Evolutionary conservation across 768 basidiomycete species (phyloP), one percentile per base, ranked within the genome.

Genomic region (Bullera alba): DNA sequence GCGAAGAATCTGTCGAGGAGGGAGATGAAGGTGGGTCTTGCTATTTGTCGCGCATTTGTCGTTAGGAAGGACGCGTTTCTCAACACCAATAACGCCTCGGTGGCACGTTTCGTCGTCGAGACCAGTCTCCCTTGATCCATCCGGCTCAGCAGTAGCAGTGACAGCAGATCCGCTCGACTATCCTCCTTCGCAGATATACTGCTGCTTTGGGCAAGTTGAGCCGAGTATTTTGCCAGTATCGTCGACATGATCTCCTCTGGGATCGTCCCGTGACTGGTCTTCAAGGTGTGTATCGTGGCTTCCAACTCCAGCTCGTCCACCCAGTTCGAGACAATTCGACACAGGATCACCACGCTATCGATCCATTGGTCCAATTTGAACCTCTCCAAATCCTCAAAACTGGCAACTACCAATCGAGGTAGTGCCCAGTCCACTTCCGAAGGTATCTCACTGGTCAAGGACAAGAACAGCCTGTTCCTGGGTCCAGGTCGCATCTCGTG

Each of bases 281-380:
- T n/a, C n/a, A n/a, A n/a, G n/a, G n/a, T n/a, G n/a, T n/a, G n/a
- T n/a, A n/a, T n/a, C 4, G 54, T 54, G 7, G 50, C 58, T 30
- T 58, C 58, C 8, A 56, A 34, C 42, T 68, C 54, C 30, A 71
- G 47, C 56, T 82, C 79, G 2, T 69, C 76, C 43, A 82, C 76
- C 69, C 86, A 92, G 83, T 85, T 65, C 86, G 83, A 2, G 91
- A 89, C 85, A 85, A 89, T 65, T 85, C 85, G 53, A n/a, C n/a
- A n/a, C n/a, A n/a, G n/a, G n/a, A n/a, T n/a, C 89, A 85, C 19
- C 96, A 76, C 4, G 83, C 84, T 60, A 89, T 88, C 88, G 0
- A 87, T 84, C 44, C 87, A 82, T 28, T 77, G 75, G 32, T 77
- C 78, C 50, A 96, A 78, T 49, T 80, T 67, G 71, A 93, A 87